These are phyloP conservation scores for Pythium oligandrum DNA, from an alignment of 352 stramenopile genomes.

Conservation along the genomic window DNA sequence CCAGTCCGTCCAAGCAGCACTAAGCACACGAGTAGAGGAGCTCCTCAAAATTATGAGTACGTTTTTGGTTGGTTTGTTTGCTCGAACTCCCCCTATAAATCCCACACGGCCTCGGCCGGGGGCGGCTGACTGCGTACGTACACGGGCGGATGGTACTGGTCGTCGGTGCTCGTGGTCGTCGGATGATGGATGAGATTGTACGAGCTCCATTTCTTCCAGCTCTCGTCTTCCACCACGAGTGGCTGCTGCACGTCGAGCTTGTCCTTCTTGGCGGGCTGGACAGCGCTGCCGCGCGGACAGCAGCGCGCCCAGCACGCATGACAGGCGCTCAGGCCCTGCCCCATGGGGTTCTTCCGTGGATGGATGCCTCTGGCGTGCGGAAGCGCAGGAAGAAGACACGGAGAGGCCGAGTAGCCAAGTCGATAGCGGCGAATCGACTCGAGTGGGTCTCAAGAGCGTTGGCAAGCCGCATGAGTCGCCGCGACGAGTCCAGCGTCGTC, in stretches of 20 bases:
- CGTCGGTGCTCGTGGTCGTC: constrained; percentile 21
- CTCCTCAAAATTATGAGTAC: no score
- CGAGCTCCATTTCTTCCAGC: constrained; percentile 76
- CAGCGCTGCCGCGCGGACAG: constrained; percentile 1
- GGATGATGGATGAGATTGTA: constrained; percentile 68
- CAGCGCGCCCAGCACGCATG: constrained; percentile 18
- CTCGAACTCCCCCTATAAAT: constrained; percentile 20
- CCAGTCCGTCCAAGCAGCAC: constrained; percentile 1
- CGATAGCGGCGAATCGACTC: no score
- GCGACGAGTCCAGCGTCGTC: no score
- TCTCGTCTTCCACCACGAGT: constrained; percentile 80
- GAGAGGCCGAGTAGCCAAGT: background rate
- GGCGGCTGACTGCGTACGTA: constrained; percentile 50
- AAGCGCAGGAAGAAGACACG: background rate
- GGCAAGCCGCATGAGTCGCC: no score
- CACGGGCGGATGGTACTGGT: constrained; percentile 37
- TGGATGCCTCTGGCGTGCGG: no score
- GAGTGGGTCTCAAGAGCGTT: no score
- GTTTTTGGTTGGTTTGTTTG: no score
- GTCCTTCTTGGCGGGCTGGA: constrained; percentile 1
- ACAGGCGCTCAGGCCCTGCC: constrained; percentile 26
- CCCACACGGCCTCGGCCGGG: constrained; percentile 64
- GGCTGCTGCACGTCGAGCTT: constrained; percentile 31
- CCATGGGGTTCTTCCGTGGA: constrained; percentile 13
- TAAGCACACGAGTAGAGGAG: background rate